Conservation (phyloP, 495 filamentous ascomycete genomes). For the Neurospora cerealis region DNA sequence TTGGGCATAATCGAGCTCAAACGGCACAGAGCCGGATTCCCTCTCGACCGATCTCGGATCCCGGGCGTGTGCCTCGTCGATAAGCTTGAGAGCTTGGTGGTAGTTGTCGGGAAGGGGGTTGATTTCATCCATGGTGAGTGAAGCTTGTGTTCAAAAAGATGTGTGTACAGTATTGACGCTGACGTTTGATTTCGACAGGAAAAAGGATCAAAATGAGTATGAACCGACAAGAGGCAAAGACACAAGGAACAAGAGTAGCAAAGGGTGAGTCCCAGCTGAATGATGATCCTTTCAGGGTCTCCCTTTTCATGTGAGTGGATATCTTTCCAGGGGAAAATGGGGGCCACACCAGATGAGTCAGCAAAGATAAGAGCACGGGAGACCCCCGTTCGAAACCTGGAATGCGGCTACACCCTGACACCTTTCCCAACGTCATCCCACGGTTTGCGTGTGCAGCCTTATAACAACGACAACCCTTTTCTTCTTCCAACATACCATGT, state of each 20-base stretch:
- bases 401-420: background rate
- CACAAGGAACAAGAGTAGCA: background rate
- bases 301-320: background rate
- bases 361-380: background rate
- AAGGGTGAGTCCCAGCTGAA: background rate
- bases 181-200: background rate
- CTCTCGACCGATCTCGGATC: conserved; percentile 47
- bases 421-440: background rate
- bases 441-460: background rate
- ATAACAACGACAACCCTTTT: background rate
- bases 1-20: conserved; percentile 70
- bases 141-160: background rate
- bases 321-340: background rate
- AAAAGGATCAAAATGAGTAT: background rate
- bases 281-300: background rate
- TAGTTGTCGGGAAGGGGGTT: conserved; percentile 18
- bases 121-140: conserved; percentile 14
- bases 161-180: background rate
- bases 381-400: background rate
- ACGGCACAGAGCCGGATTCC: conserved; percentile 36
- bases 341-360: background rate
- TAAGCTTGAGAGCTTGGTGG: conserved; percentile 43
- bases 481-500: background rate
- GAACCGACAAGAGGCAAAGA: background rate
- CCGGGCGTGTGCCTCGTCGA: conserved; percentile 62